Evolutionary conservation across 768 basidiomycete species (phyloP).

Genomic region (Fomitopsis serialis): DNA sequence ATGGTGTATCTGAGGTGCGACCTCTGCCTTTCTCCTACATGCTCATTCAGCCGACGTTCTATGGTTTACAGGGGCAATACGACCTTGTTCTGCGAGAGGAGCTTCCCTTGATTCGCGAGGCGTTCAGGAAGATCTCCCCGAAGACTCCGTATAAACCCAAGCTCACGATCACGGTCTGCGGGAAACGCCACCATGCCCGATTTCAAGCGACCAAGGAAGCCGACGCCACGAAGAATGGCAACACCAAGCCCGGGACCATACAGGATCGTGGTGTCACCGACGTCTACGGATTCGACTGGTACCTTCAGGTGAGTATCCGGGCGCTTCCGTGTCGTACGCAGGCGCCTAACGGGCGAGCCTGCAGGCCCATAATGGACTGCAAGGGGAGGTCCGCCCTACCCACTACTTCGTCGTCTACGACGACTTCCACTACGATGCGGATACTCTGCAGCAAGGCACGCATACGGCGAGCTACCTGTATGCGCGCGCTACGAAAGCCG

Average conservation of each 20-base stretch:
- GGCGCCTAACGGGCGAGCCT: background rate
- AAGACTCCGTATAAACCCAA: slow-evolving; percentile 49
- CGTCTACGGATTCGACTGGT: slow-evolving; percentile 27
- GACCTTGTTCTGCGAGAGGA: slow-evolving; percentile 54
- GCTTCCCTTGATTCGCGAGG: slow-evolving; percentile 52
- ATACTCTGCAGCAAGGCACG: slow-evolving; percentile 70
- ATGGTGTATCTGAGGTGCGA: slow-evolving; percentile 76
- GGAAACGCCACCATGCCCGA: slow-evolving; percentile 63
- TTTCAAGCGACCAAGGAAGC: slow-evolving; percentile 51
- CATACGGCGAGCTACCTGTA: slow-evolving; percentile 70
- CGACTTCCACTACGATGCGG: slow-evolving; percentile 61
- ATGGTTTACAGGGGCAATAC: slow-evolving; percentile 59
- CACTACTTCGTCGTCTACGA: slow-evolving; percentile 81
- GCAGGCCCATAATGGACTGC: slow-evolving; percentile 71
- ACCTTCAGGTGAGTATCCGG: slow-evolving; percentile 21
- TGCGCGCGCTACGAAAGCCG: slow-evolving; percentile 79
- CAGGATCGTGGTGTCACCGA: slow-evolving; percentile 74
- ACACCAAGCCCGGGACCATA: slow-evolving; percentile 75
- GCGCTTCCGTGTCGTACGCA: background rate
- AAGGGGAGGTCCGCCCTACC: slow-evolving; percentile 67
- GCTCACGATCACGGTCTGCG: slow-evolving; percentile 74
- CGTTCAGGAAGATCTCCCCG: slow-evolving; percentile 48
- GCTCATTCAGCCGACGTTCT: background rate
- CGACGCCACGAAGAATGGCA: slow-evolving; percentile 60
- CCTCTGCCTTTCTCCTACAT: background rate